Evolutionary conservation across 176 grass and related monocot species (phyloP), one percentile per base, ranked within the genome.

Genomic region (Chrysopogon serrulatus): DNA sequence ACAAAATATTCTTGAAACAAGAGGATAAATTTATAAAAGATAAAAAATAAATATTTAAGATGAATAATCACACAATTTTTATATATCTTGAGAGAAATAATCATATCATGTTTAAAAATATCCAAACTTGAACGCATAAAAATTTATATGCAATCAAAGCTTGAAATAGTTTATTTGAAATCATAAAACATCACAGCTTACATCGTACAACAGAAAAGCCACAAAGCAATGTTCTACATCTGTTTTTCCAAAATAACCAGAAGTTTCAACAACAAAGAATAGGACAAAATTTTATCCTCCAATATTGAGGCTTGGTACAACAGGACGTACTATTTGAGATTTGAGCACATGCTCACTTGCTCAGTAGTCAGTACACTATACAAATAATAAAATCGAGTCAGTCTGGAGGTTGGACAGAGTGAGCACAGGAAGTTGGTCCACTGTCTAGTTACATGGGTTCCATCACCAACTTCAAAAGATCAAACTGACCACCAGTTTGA

Each of bases 401-500:
- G 10, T 42, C 14, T 62, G 33, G 60, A 61, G 32, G 39, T 68
- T 27, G 32, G 73, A 44, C 44, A 73, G 41, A 76, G 41, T 2
- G 17, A 54, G 45, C 76, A 86, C 78, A 73, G 6, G 78, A 82
- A 39, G 35, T 78, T n/a, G 17, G 44, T 6, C 78, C 28, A 27
- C 43, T 65, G 27, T 13, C 78, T 23, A 27, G 21, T 82, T 45
- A 31, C 66, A 77, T 44, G 64, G 27, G 70, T 33, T 53, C 64
- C 64, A 77, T 66, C 24, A 24, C 28, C 71, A 64, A 72, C 77
- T 19, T 85, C 18, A 16, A 62, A 43, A 12, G 40, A 24, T 54
- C 34, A 41, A 45, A 35, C 43, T 73, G 74, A 63, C 12, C 33
- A 83, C 57, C 57, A 39, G 76, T 79, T 59, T 85, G 64, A 65